phyloP scores from a whole-genome alignment of 768 basidiomycete species.

The Megacollybia marginata region DNA sequence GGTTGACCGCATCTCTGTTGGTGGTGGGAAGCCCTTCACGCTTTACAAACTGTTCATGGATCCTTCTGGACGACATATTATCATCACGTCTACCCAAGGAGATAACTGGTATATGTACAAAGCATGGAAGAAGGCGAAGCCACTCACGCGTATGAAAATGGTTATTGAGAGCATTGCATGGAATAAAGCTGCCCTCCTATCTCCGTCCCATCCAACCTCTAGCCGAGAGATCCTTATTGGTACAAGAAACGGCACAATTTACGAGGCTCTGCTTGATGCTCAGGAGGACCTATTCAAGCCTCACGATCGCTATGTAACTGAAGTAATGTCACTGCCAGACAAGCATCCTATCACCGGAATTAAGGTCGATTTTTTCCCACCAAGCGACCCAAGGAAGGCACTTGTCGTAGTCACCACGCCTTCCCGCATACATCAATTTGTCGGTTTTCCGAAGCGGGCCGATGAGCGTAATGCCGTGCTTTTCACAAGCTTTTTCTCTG shows the following conservation, averaged over 20 bases:
- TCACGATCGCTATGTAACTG: constrained; percentile 69
- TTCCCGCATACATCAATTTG: constrained; percentile 86
- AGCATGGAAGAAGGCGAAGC: constrained; percentile 75
- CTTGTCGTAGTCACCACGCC: constrained; percentile 81
- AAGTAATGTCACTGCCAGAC: constrained; percentile 74
- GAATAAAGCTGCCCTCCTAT: constrained; percentile 66
- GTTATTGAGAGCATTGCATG: constrained; percentile 89
- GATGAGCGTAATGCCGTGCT: constrained; percentile 68
- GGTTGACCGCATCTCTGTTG: constrained; percentile 73
- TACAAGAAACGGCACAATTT: constrained; percentile 75
- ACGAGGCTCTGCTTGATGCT: constrained; percentile 84
- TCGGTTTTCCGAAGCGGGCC: constrained; percentile 53
- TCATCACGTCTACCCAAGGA: constrained; percentile 79
- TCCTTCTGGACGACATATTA: constrained; percentile 85
- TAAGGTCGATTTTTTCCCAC: constrained; percentile 70
- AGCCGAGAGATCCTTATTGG: constrained; percentile 86
- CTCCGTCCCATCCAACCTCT: constrained; percentile 61
- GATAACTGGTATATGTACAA: constrained; percentile 91
- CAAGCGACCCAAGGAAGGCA: constrained; percentile 50
- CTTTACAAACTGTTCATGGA: constrained; percentile 86
- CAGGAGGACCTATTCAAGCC: constrained; percentile 91
- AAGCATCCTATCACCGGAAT: constrained; percentile 79
- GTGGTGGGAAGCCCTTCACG: constrained; percentile 20
- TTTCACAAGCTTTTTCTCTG: constrained; percentile 67
- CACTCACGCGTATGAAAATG: constrained; percentile 69